Percentiles rank a stretch among this genome's conserved stretches.
Conservation (phyloP, 2,329 filamentous ascomycete species). For the Penicillium griseofulvum region DNA sequence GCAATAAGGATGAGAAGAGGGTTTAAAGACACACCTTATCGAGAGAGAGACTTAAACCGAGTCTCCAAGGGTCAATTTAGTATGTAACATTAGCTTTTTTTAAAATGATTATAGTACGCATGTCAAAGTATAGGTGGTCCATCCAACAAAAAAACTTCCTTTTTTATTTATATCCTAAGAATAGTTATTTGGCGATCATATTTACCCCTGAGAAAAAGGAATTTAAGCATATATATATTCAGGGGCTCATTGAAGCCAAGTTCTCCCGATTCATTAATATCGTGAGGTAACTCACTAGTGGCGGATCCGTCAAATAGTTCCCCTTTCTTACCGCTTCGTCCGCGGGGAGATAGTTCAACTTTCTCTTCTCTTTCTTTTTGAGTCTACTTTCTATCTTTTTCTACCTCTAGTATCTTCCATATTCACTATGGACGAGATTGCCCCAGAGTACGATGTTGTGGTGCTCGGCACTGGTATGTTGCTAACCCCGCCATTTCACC, state of each 20-base stretch:
- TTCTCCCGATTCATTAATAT: background rate
- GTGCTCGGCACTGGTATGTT: constrained; percentile 91
- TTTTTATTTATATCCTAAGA: background rate
- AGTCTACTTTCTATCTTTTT: constrained; percentile 15
- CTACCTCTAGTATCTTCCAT: constrained; percentile 12
- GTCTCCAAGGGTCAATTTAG: background rate
- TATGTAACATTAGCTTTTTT: constrained; percentile 13
- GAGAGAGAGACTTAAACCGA: background rate
- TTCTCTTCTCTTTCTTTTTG: constrained; percentile 16
- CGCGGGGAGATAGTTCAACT: constrained; percentile 24
- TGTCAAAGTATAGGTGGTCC: constrained; percentile 1
- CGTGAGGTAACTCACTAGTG: constrained; percentile 24
- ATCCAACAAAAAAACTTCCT: background rate
- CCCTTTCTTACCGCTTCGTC: constrained; percentile 28
- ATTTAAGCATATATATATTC: constrained; percentile 4
- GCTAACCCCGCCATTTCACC: constrained; percentile 37
- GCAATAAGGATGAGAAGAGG: background rate
- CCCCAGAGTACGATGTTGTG: constrained; percentile 96
- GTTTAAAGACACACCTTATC: too few relatives aligned
- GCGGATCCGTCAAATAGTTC: constrained; percentile 27
- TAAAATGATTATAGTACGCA: constrained; percentile 1
- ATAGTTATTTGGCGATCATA: background rate
- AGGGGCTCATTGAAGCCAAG: constrained; percentile 2
- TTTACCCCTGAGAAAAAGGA: constrained; percentile 7
- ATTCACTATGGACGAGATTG: constrained; percentile 88